These are phyloP conservation scores for Micractinium sp. DNA, from an alignment of 139 green algal species.

Conservation along the genomic window DNA sequence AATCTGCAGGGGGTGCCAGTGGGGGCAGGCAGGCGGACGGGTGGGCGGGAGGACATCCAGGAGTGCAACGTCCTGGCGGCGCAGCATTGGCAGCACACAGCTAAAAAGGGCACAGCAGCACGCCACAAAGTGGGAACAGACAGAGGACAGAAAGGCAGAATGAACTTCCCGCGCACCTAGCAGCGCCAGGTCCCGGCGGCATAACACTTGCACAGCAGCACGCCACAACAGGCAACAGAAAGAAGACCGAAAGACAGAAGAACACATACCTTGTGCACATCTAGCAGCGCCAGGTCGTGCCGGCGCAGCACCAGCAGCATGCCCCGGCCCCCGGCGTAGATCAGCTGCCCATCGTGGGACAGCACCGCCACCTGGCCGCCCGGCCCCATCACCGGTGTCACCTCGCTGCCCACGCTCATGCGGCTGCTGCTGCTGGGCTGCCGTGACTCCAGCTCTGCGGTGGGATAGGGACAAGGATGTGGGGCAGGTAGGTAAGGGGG, in stretches of 20 bases:
- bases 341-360: neutral
- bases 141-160: no score
- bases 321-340: conserved; percentile 39
- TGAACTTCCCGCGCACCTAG: neutral
- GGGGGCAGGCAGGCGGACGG: neutral
- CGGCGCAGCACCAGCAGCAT: conserved; percentile 70
- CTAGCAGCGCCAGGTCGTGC: conserved; percentile 59
- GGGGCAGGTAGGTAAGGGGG: neutral
- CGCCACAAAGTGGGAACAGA: no score
- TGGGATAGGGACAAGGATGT: neutral
- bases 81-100: no score
- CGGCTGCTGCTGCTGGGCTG: neutral
- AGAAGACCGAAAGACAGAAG: neutral
- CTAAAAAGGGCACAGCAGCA: no score
- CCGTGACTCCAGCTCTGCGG: neutral
- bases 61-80: no score
- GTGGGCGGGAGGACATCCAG: no score
- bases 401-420: neutral
- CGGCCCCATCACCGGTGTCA: neutral
- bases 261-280: conserved; percentile 64
- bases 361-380: conserved; percentile 20
- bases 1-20: conserved; percentile 37
- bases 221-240: no score
- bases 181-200: no score
- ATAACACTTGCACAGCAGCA: no score